Conservation (phyloP, 2,329 filamentous ascomycete species). For the Penicillium palitans region DNA sequence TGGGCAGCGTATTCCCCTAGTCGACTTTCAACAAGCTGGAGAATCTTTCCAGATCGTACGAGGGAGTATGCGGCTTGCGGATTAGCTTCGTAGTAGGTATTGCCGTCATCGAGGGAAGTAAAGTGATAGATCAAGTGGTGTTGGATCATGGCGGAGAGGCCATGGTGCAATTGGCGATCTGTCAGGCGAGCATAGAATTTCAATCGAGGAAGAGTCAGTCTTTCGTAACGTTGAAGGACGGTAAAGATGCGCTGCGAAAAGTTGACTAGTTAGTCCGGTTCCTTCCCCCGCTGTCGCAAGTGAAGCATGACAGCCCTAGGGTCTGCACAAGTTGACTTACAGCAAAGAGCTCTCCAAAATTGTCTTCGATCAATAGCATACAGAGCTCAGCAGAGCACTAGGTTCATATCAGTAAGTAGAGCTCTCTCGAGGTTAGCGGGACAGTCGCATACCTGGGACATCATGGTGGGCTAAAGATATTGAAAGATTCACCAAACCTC, state of each 20-base stretch:
- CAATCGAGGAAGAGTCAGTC: conserved; percentile 70
- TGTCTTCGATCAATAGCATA: conserved; percentile 81
- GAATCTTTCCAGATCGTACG: conserved; percentile 76
- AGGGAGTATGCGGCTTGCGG: conserved; percentile 77
- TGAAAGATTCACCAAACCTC: conserved; percentile 69
- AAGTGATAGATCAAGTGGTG: conserved; percentile 81
- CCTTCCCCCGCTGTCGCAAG: conserved; percentile 6
- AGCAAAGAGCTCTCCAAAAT: conserved; percentile 87
- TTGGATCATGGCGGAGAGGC: conserved; percentile 80
- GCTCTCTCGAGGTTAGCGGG: conserved; percentile 21
- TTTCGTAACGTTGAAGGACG: conserved; percentile 74
- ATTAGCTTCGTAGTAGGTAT: conserved; percentile 82
- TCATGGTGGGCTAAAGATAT: conserved; percentile 53
- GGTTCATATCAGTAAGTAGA: conserved; percentile 25
- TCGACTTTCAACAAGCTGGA: conserved; percentile 70
- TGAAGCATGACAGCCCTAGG: not conserved
- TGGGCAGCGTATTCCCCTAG: conserved; percentile 74
- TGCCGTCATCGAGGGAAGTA: conserved; percentile 60
- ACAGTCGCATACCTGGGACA: conserved; percentile 55
- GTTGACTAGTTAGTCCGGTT: conserved; percentile 12
- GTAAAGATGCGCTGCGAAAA: conserved; percentile 74
- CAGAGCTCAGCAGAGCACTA: conserved; percentile 82
- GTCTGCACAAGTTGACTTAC: conserved; percentile 57
- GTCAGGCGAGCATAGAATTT: conserved; percentile 70
- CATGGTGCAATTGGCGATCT: conserved; percentile 74